Evolutionary conservation across 2,329 filamentous ascomycete genomes (phyloP).

Genomic region (Nemania diffusa): DNA sequence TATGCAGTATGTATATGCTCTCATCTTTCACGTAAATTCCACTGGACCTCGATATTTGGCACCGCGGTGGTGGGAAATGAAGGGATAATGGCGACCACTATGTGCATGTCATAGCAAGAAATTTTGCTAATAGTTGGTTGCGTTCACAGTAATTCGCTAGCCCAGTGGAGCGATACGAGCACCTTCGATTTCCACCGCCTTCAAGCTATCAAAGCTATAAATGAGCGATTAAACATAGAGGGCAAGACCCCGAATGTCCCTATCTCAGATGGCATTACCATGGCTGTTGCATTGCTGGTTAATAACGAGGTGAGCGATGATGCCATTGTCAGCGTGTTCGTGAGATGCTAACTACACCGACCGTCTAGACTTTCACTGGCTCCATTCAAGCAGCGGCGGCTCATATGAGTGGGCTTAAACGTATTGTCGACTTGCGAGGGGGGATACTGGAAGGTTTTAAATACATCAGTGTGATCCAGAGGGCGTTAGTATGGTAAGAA

Average conservation of each 20-base stretch:
- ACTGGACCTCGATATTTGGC: background rate
- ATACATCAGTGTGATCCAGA: conserved; percentile 47
- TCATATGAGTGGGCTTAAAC: conserved; percentile 49
- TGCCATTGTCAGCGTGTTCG: background rate
- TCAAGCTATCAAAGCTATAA: conserved; percentile 49
- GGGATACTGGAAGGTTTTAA: conserved; percentile 48
- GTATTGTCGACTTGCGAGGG: conserved; percentile 49
- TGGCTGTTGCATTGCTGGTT: conserved; percentile 49
- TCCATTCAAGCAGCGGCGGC: conserved; percentile 46
- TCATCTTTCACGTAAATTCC: background rate
- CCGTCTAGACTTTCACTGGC: conserved; percentile 45
- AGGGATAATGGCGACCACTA: background rate
- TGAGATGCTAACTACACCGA: conserved; percentile 3
- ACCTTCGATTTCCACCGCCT: conserved; percentile 51
- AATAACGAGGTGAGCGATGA: conserved; percentile 46
- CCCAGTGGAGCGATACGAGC: conserved; percentile 49
- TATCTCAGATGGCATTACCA: conserved; percentile 49
- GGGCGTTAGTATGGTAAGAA: conserved; percentile 48
- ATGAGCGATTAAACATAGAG: conserved; percentile 48
- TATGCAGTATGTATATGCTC: conserved; percentile 45
- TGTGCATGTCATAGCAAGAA: background rate
- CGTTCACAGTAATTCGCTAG: conserved; percentile 44
- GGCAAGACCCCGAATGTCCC: conserved; percentile 45
- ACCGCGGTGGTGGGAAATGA: background rate
- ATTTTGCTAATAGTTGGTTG: conserved; percentile 16